Evolutionary conservation across 495 filamentous ascomycete genomes (phyloP).

Genomic region (Echria macrotheca): DNA sequence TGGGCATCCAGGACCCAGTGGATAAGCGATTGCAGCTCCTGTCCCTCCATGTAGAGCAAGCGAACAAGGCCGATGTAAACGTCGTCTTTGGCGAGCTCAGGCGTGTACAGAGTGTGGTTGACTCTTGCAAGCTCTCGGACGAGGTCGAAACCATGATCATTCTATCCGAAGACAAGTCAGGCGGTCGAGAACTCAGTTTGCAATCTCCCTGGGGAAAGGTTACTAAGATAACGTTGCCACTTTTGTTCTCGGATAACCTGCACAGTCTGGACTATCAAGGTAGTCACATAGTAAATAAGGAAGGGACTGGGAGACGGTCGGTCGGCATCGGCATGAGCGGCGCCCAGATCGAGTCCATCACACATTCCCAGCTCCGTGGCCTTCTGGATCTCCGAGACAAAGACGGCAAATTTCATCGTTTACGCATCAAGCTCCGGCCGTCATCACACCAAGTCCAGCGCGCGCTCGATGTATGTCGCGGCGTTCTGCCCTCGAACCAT

Average conservation of each 20-base stretch:
- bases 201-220: constrained; percentile 70
- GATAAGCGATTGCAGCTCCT: constrained; percentile 63
- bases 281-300: constrained; percentile 19
- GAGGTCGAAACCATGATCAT: constrained; percentile 62
- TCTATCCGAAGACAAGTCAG: constrained; percentile 58
- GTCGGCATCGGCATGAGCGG: constrained; percentile 18
- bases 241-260: constrained; percentile 34
- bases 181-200: constrained; percentile 58
- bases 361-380: constrained; percentile 46
- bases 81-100: constrained; percentile 40
- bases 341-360: constrained; percentile 36
- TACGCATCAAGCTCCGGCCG: constrained; percentile 63
- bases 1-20: constrained; percentile 64
- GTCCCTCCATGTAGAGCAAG: constrained; percentile 48
- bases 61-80: neutral
- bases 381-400: constrained; percentile 61
- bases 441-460: constrained; percentile 53
- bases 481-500: constrained; percentile 53
- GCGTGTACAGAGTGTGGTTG: constrained; percentile 57
- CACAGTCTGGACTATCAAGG: constrained; percentile 36
- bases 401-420: constrained; percentile 54
- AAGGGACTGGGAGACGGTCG: constrained; percentile 4
- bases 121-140: constrained; percentile 71
- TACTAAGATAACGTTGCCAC: constrained; percentile 49
- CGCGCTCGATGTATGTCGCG: constrained; percentile 55